Evolutionary conservation across 768 basidiomycete species (phyloP).

Genomic region (Naganishia vaughanmartiniae): DNA sequence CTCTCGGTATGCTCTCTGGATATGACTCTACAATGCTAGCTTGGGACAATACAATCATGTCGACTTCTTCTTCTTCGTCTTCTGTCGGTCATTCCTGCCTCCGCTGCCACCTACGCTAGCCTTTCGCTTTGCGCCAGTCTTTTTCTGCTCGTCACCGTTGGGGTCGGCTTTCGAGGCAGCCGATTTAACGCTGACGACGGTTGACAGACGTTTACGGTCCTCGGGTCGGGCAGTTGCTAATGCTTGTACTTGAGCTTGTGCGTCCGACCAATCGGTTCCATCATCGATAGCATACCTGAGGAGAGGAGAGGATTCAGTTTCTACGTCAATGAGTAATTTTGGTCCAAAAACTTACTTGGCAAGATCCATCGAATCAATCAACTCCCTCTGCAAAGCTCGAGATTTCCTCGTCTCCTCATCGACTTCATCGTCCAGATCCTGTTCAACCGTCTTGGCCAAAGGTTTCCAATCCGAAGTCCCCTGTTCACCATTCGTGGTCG

Average conservation of each 20-base stretch:
- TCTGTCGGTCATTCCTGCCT: conserved; percentile 40
- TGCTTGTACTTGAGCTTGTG: conserved; percentile 68
- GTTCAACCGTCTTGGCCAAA: conserved; percentile 58
- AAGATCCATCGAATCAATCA: conserved; percentile 84
- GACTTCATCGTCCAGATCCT: conserved; percentile 75
- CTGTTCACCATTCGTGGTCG: conserved; percentile 22
- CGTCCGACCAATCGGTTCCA: conserved; percentile 69
- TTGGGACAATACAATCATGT: background rate
- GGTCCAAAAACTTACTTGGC: conserved; percentile 66
- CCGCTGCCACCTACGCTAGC: conserved; percentile 43
- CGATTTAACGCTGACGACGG: conserved; percentile 73
- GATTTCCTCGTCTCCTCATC: conserved; percentile 60
- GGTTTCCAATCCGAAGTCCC: conserved; percentile 55
- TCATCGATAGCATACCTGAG: conserved; percentile 63
- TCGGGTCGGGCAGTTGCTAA: conserved; percentile 52
- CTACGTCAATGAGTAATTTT: background rate
- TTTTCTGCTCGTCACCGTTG: conserved; percentile 58
- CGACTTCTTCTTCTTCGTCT: conserved; percentile 32
- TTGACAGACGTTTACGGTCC: conserved; percentile 58
- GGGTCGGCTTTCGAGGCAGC: conserved; percentile 54
- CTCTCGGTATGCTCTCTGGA: too few relatives aligned
- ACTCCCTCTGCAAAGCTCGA: conserved; percentile 66
- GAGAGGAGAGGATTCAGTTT: background rate
- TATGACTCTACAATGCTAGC: background rate
- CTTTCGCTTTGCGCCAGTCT: conserved; percentile 46